A percentile compares a stretch with the other conserved stretches of the same genome.
Conservation (phyloP, 2,329 filamentous ascomycete species). For the Colletotrichum kahawae region DNA sequence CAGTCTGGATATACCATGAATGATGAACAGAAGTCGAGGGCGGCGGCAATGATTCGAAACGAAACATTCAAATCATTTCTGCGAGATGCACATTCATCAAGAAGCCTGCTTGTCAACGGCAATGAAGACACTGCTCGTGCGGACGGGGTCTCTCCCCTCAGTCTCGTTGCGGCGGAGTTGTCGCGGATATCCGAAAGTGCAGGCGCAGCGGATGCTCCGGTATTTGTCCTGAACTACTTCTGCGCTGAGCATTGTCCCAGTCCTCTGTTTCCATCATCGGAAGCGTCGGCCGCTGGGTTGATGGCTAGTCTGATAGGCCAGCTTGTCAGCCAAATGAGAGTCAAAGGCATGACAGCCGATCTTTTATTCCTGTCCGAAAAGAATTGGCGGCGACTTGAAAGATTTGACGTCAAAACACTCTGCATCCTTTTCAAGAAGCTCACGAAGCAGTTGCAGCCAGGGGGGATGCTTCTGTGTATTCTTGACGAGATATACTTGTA, state of each 20-base stretch:
- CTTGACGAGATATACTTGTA: neutral
- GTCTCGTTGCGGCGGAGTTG: constrained; percentile 4
- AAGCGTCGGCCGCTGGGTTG: neutral
- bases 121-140: neutral
- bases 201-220: neutral
- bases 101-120: neutral
- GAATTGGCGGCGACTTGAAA: neutral
- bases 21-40: neutral
- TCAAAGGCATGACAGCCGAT: neutral
- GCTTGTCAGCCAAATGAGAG: neutral
- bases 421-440: neutral
- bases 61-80: neutral
- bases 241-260: neutral
- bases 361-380: neutral
- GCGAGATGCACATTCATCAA: neutral
- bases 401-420: neutral
- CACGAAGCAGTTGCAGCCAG: neutral
- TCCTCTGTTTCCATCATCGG: neutral
- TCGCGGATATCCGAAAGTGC: neutral
- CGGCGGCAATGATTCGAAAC: neutral
- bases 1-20: neutral
- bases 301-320: neutral
- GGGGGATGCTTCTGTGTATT: neutral
- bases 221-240: neutral
- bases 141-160: neutral